Evolutionary conservation across 306 rosid genomes (phyloP), one percentile per base, ranked within the genome.

Genomic region (Chamaecrista fasciculata): DNA sequence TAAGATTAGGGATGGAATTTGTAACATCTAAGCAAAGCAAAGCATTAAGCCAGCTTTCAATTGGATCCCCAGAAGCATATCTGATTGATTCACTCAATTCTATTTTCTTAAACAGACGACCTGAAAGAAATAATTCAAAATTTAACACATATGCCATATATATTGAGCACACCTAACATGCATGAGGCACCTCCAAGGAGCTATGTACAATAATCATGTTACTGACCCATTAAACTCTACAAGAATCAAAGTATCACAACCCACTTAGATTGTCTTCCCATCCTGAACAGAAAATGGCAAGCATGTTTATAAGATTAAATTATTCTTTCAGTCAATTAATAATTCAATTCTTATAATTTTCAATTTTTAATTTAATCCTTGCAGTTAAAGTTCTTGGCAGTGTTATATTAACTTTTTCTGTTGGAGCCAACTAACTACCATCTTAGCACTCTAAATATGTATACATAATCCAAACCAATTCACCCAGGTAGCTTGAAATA

Each of bases 21-120:
- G 97, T 70, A 65, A 81, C 93, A 81, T 94, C 99, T 78, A 94
- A 75, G 83, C 99, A 94, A 64, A 94, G 96, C 36, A 94, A 82
- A 68, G 72, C 61, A 80, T 89, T 78, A 69, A 94, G 99, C 99
- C 99, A 94, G 62, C 78, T 72, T 76, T 94, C 99, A 76, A 94
- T 82, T 57, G 91, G 95, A 79, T 94, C 98, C 70, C 89, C 91
- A 67, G 91, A 80, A 73, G 96, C 96, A 75, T 94, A 94, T 94
- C 98, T 80, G 46, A 94, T 94, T 34, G 98, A 81, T 81, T 94
- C 98, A 67, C 72, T 88, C 79, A 94, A 52, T 72, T 88, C 97
- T 70, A 94, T 84, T 82, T 86, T 94, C 82, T 86, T 90, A 82
- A 90, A 94, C 16, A 81, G 78, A 28, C 83, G 83, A 71, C 97